Percentiles rank a stretch among this genome's conserved stretches.
Evolutionary conservation across 2,329 filamentous ascomycete genomes (phyloP).

Genomic region (Nemania abortiva): DNA sequence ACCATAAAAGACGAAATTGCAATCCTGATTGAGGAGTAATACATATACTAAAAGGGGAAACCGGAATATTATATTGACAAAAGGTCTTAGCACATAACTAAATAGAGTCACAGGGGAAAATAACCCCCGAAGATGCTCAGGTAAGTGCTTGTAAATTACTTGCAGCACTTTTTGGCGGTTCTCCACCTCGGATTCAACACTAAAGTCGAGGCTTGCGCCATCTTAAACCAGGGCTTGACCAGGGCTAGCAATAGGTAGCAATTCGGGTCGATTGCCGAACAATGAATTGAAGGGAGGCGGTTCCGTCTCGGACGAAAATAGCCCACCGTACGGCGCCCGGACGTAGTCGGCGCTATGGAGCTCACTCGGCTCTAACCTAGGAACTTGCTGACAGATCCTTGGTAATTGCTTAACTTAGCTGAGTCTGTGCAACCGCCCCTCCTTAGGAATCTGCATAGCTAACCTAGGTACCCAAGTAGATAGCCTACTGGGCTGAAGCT

Average conservation of each 20-base stretch:
- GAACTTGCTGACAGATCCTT: constrained; percentile 49
- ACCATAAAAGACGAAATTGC: too few relatives aligned
- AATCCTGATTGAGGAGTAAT: too few relatives aligned
- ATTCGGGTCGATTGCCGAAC: background rate
- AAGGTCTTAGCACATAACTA: background rate
- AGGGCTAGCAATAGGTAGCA: background rate
- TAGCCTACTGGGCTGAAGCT: constrained; percentile 14
- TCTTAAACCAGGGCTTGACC: background rate
- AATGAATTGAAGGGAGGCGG: background rate
- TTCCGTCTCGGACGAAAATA: background rate
- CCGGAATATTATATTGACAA: background rate
- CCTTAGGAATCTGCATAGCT: constrained; percentile 17
- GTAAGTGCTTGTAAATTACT: background rate
- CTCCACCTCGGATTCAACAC: background rate
- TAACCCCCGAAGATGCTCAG: background rate
- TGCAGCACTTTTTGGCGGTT: background rate
- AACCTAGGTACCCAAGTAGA: too few relatives aligned
- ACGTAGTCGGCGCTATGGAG: background rate
- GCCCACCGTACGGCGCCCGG: constrained; percentile 9
- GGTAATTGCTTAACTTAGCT: constrained; percentile 43
- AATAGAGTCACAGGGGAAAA: background rate
- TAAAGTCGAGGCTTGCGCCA: background rate
- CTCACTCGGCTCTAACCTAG: background rate
- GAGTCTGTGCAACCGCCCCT: background rate
- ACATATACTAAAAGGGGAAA: background rate